Conservation (phyloP, 768 basidiomycete species). For the Guyanaporus albipodus region DNA sequence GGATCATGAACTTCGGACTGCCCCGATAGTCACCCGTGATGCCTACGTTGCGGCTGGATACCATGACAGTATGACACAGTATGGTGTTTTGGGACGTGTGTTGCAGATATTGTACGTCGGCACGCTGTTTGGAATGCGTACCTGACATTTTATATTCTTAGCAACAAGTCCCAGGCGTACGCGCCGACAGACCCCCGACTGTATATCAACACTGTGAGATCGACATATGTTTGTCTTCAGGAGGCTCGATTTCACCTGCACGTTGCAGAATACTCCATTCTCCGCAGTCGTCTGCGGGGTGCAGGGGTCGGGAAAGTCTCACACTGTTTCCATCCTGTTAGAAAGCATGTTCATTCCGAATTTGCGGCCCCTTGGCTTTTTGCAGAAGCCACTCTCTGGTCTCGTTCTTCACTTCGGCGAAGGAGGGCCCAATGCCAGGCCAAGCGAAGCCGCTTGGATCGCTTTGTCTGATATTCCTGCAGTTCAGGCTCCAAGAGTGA, state of each 20-base stretch:
- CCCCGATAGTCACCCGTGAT: conserved; percentile 51
- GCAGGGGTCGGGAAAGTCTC: conserved; percentile 74
- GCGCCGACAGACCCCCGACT: conserved; percentile 46
- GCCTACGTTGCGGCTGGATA: conserved; percentile 39
- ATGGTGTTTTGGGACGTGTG: conserved; percentile 57
- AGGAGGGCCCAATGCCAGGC: conserved; percentile 52
- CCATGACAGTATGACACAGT: conserved; percentile 42
- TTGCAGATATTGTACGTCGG: conserved; percentile 42
- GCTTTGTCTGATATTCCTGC: conserved; percentile 36
- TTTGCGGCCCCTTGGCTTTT: conserved; percentile 44
- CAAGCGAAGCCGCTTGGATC: conserved; percentile 66
- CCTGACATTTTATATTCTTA: conserved; percentile 4
- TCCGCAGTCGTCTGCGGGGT: conserved; percentile 76
- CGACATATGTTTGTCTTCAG: not conserved
- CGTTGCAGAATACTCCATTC: conserved; percentile 61
- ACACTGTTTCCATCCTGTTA: conserved; percentile 63
- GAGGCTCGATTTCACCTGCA: not conserved
- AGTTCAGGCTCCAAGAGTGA: conserved; percentile 31
- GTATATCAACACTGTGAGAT: conserved; percentile 63
- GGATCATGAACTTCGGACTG: conserved; percentile 37
- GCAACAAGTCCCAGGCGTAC: conserved; percentile 30
- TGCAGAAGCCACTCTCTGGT: conserved; percentile 54
- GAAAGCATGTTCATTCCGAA: conserved; percentile 67
- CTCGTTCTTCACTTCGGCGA: conserved; percentile 70
- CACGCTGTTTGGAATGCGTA: not conserved